Base-by-base conservation (phyloP, 371 early-diverging fungal species). In the Rhizomucor miehei region DNA sequence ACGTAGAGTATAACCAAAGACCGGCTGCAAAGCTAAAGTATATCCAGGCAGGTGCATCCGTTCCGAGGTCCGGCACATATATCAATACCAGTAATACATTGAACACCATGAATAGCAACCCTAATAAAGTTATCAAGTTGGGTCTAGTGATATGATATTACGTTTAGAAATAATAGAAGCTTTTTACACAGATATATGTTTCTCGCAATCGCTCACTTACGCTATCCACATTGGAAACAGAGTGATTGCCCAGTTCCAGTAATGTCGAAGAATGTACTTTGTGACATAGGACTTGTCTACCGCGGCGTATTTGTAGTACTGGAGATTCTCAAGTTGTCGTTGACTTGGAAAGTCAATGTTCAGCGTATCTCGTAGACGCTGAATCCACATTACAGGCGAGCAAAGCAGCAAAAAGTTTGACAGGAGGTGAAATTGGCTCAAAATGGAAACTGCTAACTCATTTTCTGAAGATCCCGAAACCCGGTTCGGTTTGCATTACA, bases 91-190 rank as follows among this genome's bases (percentile, higher is more conserved):
- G 57, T 74, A 84, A 51, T n/a, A 97, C 69, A 71, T 94, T 92
- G 45, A 84, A 57, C 13, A 95, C 62, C 67, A 94, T 91, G 52
- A 92, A 95, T 25, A 87, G 73, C 41, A 99, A 84, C 14, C 99
- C 99, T 47, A 90, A 81, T 46, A 99, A 75, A n/a, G 99, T 99
- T 59, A 99, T 97, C 41, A 95, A 70, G 69, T 99, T 99, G 40
- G 99, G 99, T 1, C 97, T 96, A 29, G 8, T 5, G 29, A 29
- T 8, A 8, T n/a, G n/a, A 55, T 0, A 50, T 8, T 48, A 38
- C 17, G n/a, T 37, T 17, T 36, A n/a, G 23, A 13, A 36, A 45
- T 20, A 25, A 34, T 17, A 12, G 50, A 20, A 0, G 13, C 11
- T 2, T 14, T 11, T n/a, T 24, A 40, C 16, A 19, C 17, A 6